Evolutionary conservation across 352 stramenopile genomes (phyloP).

Genomic region (Peronospora farinosa): DNA sequence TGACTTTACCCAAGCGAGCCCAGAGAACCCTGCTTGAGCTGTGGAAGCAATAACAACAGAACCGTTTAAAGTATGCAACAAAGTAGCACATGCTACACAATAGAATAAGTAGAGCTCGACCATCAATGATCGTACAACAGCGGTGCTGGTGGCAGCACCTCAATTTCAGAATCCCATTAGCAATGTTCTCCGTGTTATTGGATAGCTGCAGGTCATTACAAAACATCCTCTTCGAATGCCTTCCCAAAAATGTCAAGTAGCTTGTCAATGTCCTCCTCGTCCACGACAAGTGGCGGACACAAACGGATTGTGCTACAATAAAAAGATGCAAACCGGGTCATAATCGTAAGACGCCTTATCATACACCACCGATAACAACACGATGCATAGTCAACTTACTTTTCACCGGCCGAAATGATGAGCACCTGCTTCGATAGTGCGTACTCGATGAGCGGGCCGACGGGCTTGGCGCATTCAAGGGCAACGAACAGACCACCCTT

Average conservation of each 20-base stretch:
- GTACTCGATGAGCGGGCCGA: conserved; percentile 60
- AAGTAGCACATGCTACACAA: conserved; percentile 5
- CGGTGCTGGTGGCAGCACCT: conserved; percentile 4
- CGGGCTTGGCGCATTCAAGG: conserved; percentile 64
- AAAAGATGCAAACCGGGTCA: conserved; percentile 4
- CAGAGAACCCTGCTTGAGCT: conserved; percentile 42
- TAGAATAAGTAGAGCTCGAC: conserved; percentile 9
- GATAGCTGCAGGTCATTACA: conserved; percentile 27
- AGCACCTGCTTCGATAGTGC: conserved; percentile 70
- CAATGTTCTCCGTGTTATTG: conserved; percentile 8
- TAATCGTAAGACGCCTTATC: conserved; percentile 7
- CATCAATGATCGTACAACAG: neutral
- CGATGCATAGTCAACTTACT: conserved; percentile 33
- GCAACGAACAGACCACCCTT: conserved; percentile 74
- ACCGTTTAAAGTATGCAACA: neutral
- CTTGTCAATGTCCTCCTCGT: conserved; percentile 71
- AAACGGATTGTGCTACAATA: conserved; percentile 61
- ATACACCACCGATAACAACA: neutral
- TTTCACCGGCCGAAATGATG: conserved; percentile 78
- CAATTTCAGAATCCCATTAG: conserved; percentile 12
- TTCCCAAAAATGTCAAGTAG: conserved; percentile 66
- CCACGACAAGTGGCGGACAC: conserved; percentile 77
- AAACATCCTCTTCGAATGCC: conserved; percentile 46
- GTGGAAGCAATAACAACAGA: conserved; percentile 19
- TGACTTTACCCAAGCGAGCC: conserved; percentile 13